A percentile compares a stretch with the other conserved stretches of the same genome.
phyloP scores from a whole-genome alignment of 225 moss, liverwort and hornwort species.

The Pseudisothecium myosuroides region DNA sequence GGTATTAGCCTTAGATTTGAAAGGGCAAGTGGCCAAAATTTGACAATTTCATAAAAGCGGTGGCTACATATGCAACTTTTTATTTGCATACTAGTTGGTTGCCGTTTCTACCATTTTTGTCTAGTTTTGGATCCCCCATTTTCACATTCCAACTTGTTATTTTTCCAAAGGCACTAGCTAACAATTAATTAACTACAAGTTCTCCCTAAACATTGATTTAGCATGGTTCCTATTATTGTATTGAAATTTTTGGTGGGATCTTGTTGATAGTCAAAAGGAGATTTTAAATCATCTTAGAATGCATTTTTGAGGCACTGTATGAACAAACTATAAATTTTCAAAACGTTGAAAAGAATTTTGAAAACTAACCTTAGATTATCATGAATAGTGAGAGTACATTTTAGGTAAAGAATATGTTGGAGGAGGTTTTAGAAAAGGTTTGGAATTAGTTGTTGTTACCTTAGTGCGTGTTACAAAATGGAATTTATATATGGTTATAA shows the following conservation, averaged over 20 bases:
- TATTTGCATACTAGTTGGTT: too few relatives aligned
- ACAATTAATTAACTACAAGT: too few relatives aligned
- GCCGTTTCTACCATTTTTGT: too few relatives aligned
- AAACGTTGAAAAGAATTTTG: not conserved
- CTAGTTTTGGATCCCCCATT: too few relatives aligned
- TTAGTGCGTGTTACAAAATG: not conserved
- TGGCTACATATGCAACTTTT: not conserved
- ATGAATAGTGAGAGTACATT: not conserved
- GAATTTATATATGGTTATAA: not conserved
- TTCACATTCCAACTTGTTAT: too few relatives aligned
- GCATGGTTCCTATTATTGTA: not conserved
- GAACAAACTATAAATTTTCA: not conserved
- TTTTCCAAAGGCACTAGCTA: too few relatives aligned
- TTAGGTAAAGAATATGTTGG: not conserved
- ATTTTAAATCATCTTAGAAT: not conserved
- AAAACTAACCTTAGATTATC: not conserved
- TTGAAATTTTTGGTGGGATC: not conserved
- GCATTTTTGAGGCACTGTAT: not conserved
- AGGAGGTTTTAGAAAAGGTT: rapidly evolving
- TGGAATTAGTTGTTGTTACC: rapidly evolving
- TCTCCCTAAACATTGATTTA: not conserved
- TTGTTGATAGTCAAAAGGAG: not conserved
- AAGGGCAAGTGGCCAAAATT: rapidly evolving
- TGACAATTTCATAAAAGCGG: not conserved
- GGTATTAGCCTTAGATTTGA: rapidly evolving